A percentile compares a stretch with the other conserved stretches of the same genome.
phyloP scores from a whole-genome alignment of 768 basidiomycete species.

The Fomitopsis pulvina region DNA sequence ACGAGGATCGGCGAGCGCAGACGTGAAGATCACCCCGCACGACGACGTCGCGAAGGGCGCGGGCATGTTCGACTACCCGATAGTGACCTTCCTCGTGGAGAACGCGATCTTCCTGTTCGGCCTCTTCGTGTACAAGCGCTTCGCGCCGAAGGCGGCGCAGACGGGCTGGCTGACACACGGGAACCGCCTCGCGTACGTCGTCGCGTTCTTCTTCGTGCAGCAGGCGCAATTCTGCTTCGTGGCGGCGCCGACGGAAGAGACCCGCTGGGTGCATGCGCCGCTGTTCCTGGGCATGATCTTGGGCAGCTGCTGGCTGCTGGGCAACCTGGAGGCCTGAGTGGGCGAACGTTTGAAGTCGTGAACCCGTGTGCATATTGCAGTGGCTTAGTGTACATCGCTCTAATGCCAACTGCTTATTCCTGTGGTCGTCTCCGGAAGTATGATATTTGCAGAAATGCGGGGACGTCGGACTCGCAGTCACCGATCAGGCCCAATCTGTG shows the following conservation, averaged over 20 bases:
- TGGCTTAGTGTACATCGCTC: too few relatives aligned
- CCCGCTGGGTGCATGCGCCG: conserved; percentile 25
- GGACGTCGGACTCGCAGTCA: too few relatives aligned
- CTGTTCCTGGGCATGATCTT: conserved; percentile 22
- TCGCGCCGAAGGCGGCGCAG: conserved; percentile 17
- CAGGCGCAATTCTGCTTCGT: conserved; percentile 25
- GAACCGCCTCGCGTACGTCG: conserved; percentile 16
- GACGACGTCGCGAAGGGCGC: conserved; percentile 15
- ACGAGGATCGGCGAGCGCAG: conserved; percentile 3
- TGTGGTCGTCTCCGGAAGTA: too few relatives aligned
- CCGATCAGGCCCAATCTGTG: too few relatives aligned
- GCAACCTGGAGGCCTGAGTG: conserved; percentile 20
- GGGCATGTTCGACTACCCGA: conserved; percentile 22
- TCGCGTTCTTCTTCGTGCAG: conserved; percentile 18
- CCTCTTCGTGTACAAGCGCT: conserved; percentile 20
- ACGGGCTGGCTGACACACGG: conserved; percentile 16
- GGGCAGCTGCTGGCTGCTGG: conserved; percentile 21
- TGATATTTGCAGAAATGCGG: too few relatives aligned
- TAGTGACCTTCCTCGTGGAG: conserved; percentile 20
- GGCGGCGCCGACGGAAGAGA: conserved; percentile 22
- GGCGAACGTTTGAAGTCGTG: too few relatives aligned
- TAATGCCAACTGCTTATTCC: too few relatives aligned
- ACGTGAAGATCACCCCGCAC: conserved; percentile 23
- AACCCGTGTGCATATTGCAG: too few relatives aligned
- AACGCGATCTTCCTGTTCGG: conserved; percentile 19